Base-by-base conservation (phyloP, 2,329 filamentous ascomycete species). In the Botrytis fragariae region DNA sequence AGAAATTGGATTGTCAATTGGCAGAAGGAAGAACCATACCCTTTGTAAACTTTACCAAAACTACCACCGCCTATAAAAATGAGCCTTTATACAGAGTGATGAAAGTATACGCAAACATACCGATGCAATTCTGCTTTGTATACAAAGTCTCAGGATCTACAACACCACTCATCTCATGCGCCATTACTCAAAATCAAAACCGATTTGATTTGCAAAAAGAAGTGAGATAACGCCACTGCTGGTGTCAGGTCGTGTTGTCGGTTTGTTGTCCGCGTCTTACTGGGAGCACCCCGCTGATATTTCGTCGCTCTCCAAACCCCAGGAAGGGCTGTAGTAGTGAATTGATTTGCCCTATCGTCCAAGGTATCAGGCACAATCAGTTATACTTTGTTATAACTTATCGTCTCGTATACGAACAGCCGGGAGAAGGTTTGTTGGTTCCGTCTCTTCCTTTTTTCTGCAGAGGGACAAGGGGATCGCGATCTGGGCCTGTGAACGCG, bases 21-120 rank as follows among this genome's bases (percentile, higher is more conserved):
- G n/a, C 44, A 73, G 73, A 44, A 29, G 62, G 68, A 67, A 70
- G 65, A 9, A 57, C 81, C 85, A 74, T 86, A 95, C 93, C 96
- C 96, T 88, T 98, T 98, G 88, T 95, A 99, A 75, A 99, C 96
- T 84, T 97, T 97, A 81, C 96, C 96, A 85, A 99, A 99, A 83
- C 95, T 98, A 75, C 96, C 96, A 78, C 96, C 96, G 78, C 96
- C 95, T 94, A 79, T 73, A 64, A 73, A 72, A 72, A 77, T 79
- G 60, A 79, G 81, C 79, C 62, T 76, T 61, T 74, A 65, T 48
- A 62, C 39, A 37, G 69, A 72, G 75, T 54, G 45, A 62, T 65
- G 45, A 54, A 69, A 68, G 44, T 74, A 59, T 48, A 63, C 44
- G 67, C 61, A 48, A 69, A 71, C 88, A 78, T 83, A 94, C 92